Percentiles rank a stretch among this genome's conserved stretches.
These are phyloP conservation scores for Akebia trifoliata DNA, from an alignment of 164 flowering plant species.

Conservation along the genomic window DNA sequence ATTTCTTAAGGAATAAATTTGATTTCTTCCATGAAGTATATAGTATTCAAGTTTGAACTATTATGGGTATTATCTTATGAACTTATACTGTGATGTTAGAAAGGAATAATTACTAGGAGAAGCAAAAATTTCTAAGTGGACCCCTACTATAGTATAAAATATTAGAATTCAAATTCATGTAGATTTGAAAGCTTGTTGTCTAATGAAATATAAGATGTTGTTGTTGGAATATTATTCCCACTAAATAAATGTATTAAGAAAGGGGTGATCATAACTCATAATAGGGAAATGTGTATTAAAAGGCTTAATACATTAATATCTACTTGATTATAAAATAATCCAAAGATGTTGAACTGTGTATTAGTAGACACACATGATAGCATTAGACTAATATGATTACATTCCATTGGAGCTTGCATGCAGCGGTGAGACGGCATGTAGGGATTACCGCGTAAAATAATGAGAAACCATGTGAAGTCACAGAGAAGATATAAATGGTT, in stretches of 20 bases:
- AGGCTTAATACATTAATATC: background rate
- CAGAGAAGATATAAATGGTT: constrained; percentile 16
- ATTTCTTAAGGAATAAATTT: constrained; percentile 17
- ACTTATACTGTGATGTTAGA: constrained; percentile 1
- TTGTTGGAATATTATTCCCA: background rate
- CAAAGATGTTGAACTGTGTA: constrained; percentile 4
- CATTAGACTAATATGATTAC: background rate
- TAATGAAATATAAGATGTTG: background rate
- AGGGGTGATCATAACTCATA: background rate
- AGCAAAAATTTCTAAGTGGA: constrained; percentile 6
- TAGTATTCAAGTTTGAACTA: background rate
- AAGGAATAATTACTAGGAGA: constrained; percentile 4
- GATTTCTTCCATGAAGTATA: constrained; percentile 10
- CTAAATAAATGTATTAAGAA: background rate
- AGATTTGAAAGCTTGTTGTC: background rate
- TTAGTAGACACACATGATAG: background rate
- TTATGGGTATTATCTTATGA: background rate
- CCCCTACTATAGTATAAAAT: background rate
- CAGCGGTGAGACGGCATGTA: constrained; percentile 3
- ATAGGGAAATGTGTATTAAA: background rate
- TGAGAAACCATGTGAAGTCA: constrained; percentile 21
- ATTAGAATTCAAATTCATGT: background rate
- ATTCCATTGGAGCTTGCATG: constrained; percentile 16
- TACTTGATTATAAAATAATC: constrained; percentile 10
- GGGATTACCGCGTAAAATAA: constrained; percentile 5